Percentiles rank a stretch among this genome's conserved stretches.
These are phyloP conservation scores for Aethionema arabicum DNA, from an alignment of 345 rosid species.

Conservation along the genomic window DNA sequence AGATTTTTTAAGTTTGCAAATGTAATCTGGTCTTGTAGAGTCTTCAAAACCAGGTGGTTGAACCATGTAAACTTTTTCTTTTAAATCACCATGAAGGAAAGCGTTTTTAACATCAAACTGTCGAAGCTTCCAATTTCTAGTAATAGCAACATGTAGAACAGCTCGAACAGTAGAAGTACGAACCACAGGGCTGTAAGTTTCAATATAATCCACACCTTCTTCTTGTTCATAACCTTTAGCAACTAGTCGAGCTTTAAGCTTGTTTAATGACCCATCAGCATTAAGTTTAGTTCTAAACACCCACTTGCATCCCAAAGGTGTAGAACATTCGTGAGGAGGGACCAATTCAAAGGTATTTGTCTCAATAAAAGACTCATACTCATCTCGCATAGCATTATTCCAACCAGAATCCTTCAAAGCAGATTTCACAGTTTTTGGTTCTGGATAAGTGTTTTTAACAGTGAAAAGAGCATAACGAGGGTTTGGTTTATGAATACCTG, in stretches of 20 bases:
- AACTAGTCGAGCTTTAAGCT: neutral
- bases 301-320: neutral
- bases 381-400: too few species aligned
- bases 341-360: too few species aligned
- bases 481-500: too few species aligned
- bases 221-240: neutral
- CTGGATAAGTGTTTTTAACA: too few species aligned
- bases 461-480: too few species aligned
- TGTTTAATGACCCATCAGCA: neutral
- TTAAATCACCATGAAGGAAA: neutral
- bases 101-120: neutral
- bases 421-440: too few species aligned
- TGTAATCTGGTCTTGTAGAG: neutral
- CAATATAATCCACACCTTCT: neutral
- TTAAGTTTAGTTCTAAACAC: neutral
- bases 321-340: too few species aligned
- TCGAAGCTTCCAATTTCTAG: neutral
- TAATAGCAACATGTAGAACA: too few species aligned
- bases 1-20: neutral
- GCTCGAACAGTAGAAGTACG: too few species aligned
- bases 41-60: neutral
- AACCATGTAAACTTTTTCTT: neutral
- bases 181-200: neutral
- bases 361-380: too few species aligned
- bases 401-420: too few species aligned